Evolutionary conservation across 2,329 filamentous ascomycete species (phyloP).

Genomic region (Cercospora sesami): DNA sequence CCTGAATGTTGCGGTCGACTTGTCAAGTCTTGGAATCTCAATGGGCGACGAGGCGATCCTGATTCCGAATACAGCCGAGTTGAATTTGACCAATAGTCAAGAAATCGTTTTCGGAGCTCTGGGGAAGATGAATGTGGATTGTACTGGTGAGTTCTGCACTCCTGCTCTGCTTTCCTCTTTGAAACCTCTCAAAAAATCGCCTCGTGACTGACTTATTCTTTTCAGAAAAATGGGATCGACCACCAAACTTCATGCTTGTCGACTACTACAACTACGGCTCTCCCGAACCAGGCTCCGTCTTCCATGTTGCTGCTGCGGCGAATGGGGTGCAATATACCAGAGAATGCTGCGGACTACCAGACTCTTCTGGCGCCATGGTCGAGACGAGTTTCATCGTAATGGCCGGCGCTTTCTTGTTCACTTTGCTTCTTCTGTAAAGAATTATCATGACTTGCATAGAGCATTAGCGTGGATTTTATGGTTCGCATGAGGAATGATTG

Average conservation of each 20-base stretch:
- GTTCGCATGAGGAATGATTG: neutral
- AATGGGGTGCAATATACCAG: slow-evolving; percentile 72
- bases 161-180: slow-evolving; percentile 10
- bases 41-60: slow-evolving; percentile 53
- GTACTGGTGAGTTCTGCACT: slow-evolving; percentile 48
- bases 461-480: neutral
- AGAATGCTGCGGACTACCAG: slow-evolving; percentile 55
- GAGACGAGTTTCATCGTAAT: slow-evolving; percentile 17
- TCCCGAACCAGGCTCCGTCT: slow-evolving; percentile 67
- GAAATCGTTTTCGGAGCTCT: slow-evolving; percentile 63
- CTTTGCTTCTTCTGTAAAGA: slow-evolving; percentile 8
- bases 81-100: slow-evolving; percentile 71
- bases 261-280: slow-evolving; percentile 79
- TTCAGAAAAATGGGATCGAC: slow-evolving; percentile 59
- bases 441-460: neutral
- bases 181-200: too few species aligned
- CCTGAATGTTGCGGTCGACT: slow-evolving; percentile 72
- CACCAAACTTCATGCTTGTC: slow-evolving; percentile 77
- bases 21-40: slow-evolving; percentile 53
- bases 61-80: slow-evolving; percentile 68
- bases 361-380: slow-evolving; percentile 10
- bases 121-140: slow-evolving; percentile 64
- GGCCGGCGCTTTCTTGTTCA: slow-evolving; percentile 15
- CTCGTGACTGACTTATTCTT: neutral
- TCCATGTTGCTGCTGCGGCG: slow-evolving; percentile 67